Percentiles rank a stretch among this genome's conserved stretches.
phyloP scores from a whole-genome alignment of 441 rosid genomes.

The Manihot esculenta region DNA sequence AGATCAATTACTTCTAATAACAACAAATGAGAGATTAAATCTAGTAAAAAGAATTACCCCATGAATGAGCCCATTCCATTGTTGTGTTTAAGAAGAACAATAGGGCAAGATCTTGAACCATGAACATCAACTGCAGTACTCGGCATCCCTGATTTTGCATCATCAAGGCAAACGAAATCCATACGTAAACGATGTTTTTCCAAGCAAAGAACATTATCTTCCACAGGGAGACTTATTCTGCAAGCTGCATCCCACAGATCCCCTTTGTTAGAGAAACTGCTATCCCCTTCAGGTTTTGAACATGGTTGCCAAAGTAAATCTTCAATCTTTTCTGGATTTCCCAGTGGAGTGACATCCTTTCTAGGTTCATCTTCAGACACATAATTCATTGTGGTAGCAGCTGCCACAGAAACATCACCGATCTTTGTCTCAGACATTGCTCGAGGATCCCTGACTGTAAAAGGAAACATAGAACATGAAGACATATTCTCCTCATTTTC shows the following conservation, averaged over 20 bases:
- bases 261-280: conserved; percentile 22
- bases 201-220: conserved; percentile 59
- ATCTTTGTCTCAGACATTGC: conserved; percentile 26
- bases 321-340: conserved; percentile 24
- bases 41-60: conserved; percentile 48
- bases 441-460: conserved; percentile 66
- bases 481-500: conserved; percentile 43
- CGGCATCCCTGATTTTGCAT: conserved; percentile 30
- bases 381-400: conserved; percentile 23
- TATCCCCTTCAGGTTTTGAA: conserved; percentile 33
- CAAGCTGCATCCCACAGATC: conserved; percentile 61
- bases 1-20: neutral
- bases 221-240: conserved; percentile 53
- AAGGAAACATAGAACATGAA: conserved; percentile 45
- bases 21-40: neutral
- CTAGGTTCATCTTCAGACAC: conserved; percentile 30
- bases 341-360: conserved; percentile 22
- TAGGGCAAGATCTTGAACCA: conserved; percentile 60
- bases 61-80: conserved; percentile 30
- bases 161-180: conserved; percentile 59
- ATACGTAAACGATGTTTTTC: conserved; percentile 55
- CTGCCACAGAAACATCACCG: conserved; percentile 31
- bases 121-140: conserved; percentile 36
- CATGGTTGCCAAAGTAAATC: conserved; percentile 17
- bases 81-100: conserved; percentile 63